Base-by-base conservation (phyloP, 1,284 basidiomycete species). In the Meripilus lineatus region DNA sequence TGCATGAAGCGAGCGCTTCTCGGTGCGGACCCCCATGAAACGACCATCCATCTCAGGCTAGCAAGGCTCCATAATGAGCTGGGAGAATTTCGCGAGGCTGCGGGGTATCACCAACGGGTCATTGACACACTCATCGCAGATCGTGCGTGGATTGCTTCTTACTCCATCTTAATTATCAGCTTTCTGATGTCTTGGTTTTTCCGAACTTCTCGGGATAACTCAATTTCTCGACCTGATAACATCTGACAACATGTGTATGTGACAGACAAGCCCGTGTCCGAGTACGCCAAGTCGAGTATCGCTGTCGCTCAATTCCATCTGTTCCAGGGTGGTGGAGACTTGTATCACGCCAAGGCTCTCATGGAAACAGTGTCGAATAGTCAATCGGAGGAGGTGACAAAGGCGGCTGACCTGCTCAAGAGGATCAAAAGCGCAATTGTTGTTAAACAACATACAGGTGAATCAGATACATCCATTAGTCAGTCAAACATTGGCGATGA, bases 1-100 rank as follows among this genome's bases (percentile, higher is more conserved):
- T 92, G 91, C 53, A 82, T 90, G 51, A 89, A 90, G 53, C 86
- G 92, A 37, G 92, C 93, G 3, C 72, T 95, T 34, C 79, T 94
- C 45, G 83, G 89, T 38, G 87, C 89, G 13, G 90, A 93, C 62
- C 73, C 81, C 1, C 74, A 81, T 46, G 91, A 95, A 61, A 88
- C 81, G 10, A 75, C 74, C 23, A 79, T 85, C 42, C 83, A 84
- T 58, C 67, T 89, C 14, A 91, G 85, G 58, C 72, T 96, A 22
- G 92, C 91, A 8, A 77, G 75, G 49, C 70, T 95, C 28, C 79
- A 92, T 61, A 75, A 76, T 43, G 71, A 75, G 23, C 64, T 86
- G n/a, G 77, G 81, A 21, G 81, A 91, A 50, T 67, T 68, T 21
- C 63, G 68, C 4, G 81, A 85, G 54, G 81, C 89, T 2, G 77